These are phyloP conservation scores for Graphiopsis chlorocephala DNA, from an alignment of 2,329 filamentous ascomycete species.

Conservation along the genomic window DNA sequence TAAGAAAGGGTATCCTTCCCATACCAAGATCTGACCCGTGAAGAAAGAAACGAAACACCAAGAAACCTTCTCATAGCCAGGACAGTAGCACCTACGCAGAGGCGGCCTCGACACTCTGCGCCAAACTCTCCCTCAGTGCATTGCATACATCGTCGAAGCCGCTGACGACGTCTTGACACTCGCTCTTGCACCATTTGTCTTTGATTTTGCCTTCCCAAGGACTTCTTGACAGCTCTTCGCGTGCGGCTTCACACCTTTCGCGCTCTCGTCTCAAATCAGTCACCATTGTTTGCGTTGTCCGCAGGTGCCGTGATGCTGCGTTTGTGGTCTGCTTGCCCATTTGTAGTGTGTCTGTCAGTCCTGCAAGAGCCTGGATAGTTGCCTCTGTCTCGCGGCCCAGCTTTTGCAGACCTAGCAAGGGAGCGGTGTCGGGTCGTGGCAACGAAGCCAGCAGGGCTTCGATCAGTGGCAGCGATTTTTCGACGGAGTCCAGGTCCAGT, in stretches of 20 bases:
- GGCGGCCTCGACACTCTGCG: conserved; percentile 7
- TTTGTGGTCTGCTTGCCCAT: conserved; percentile 88
- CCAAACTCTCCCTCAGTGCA: conserved; percentile 62
- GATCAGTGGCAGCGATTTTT: conserved; percentile 67
- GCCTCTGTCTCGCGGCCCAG: conserved; percentile 65
- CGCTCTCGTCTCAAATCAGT: conserved; percentile 80
- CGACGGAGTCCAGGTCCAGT: conserved; percentile 62
- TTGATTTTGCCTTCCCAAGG: conserved; percentile 73
- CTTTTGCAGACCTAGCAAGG: conserved; percentile 65
- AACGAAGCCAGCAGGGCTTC: conserved; percentile 63
- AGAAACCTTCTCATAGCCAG: background rate
- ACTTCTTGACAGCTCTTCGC: conserved; percentile 74
- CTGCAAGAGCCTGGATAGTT: conserved; percentile 76
- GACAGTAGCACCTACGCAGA: background rate
- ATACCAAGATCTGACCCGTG: background rate
- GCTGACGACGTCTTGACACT: conserved; percentile 83
- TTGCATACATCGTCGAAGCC: conserved; percentile 92
- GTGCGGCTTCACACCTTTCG: conserved; percentile 77
- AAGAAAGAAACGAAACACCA: background rate
- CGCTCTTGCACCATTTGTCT: conserved; percentile 75
- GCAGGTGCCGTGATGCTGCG: conserved; percentile 74
- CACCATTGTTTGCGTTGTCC: conserved; percentile 79
- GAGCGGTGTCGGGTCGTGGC: conserved; percentile 63
- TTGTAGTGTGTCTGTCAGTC: conserved; percentile 86
- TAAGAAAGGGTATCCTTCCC: conserved; percentile 6